Evolutionary conservation across 2,329 filamentous ascomycete species (phyloP), one percentile per base, ranked within the genome.

Genomic region (Tolypocladium inflatum): DNA sequence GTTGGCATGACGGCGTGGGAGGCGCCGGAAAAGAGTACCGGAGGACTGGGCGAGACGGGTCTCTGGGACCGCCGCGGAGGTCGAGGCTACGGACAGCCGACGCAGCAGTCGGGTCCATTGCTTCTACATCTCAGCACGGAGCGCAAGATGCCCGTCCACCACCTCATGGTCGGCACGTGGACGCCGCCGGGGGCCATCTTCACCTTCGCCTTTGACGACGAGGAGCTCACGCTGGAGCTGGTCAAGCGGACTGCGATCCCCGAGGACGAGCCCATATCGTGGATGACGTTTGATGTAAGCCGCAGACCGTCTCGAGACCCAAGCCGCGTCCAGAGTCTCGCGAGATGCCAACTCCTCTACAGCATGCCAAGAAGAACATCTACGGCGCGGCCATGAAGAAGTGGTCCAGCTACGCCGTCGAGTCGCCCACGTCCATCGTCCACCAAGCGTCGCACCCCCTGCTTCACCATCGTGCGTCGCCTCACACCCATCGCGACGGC

Each of bases 381-480:
- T 96, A 96, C 72, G 91, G 91, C 66, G 87, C 91, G 4, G 89
- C 90, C 60, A 94, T 94, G 90, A 96, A 96, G 80, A 93, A 91
- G 71, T 96, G 90, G 90, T 87, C 87, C 55, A 91, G 88, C 70
- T 93, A 90, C 72, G 78, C 85, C 52, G 88, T 95, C 66, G 83
- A 86, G 66, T 87, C 83, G 64, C 88, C 90, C 3, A 86, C 84
- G 2, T 84, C 90, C 55, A 94, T 96, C 63, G 75, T 84, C 53
- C 90, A 94, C 64, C 82, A 88, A 70, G 79, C 80, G 51, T 90
- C 90, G 17, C 85, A 91, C 71, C 81, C 88, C 2, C 87, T 96
- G 71, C 85, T 83, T 51, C 87, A 89, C 64, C 82, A 95, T 69
- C 83, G 88, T 91, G 80, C 57, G 83, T 76, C 58, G n/a, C 41